phyloP scores from a whole-genome alignment of 176 grass and related monocot species.

The Carex kokanica region DNA sequence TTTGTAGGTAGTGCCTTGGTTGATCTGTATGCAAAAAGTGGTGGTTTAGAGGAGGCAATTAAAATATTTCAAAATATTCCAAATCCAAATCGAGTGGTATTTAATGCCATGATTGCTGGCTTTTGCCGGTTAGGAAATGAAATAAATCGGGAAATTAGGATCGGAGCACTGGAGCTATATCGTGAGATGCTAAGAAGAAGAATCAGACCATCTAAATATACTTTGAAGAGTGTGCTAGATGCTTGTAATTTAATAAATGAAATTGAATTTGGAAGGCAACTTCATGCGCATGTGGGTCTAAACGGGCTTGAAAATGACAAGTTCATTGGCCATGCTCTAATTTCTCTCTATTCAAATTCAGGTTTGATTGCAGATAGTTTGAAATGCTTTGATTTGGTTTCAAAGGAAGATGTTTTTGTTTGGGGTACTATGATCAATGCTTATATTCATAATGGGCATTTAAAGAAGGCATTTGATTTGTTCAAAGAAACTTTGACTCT shows the following conservation, averaged over 20 bases:
- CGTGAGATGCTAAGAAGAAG: conserved; percentile 46
- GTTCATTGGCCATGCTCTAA: conserved; percentile 52
- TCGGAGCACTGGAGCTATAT: conserved; percentile 52
- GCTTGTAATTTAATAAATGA: conserved; percentile 52
- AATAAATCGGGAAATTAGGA: conserved; percentile 37
- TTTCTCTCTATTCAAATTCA: conserved; percentile 56
- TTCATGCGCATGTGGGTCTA: conserved; percentile 64
- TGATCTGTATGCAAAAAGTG: conserved; percentile 77
- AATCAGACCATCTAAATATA: conserved; percentile 59
- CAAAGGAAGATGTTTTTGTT: conserved; percentile 39
- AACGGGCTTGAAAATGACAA: conserved; percentile 53
- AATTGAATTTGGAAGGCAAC: conserved; percentile 50
- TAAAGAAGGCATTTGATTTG: conserved; percentile 45
- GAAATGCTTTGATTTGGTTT: conserved; percentile 54
- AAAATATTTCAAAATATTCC: conserved; percentile 66
- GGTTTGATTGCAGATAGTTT: conserved; percentile 40
- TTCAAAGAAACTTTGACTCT: conserved; percentile 45
- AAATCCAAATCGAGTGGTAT: conserved; percentile 52
- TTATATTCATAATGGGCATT: conserved; percentile 38
- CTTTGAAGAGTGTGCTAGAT: conserved; percentile 67
- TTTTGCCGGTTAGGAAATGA: conserved; percentile 64
- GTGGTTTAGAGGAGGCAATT: conserved; percentile 70
- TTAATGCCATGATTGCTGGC: conserved; percentile 82
- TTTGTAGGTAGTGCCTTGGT: conserved; percentile 70
- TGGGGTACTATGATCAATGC: conserved; percentile 75